Evolutionary conservation across 192 early-diverging fungal species (phyloP), one percentile per base, ranked within the genome.

Genomic region (Glomus cerebriforme): DNA sequence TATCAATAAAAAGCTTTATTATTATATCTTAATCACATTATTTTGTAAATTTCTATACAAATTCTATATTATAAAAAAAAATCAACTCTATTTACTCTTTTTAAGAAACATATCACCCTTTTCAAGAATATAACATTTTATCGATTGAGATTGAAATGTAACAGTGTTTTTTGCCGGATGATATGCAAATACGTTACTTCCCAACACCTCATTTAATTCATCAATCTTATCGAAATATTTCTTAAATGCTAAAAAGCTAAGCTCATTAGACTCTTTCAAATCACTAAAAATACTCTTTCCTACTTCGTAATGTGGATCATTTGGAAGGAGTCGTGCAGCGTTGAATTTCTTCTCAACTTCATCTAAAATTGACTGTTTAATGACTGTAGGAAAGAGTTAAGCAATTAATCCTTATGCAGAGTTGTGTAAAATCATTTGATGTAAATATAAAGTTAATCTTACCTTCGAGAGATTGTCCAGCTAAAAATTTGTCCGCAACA

Each of bases 211-310:
- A n/a, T 65, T 62, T 17, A 3, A 12, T 35, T 64, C 59, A n/a
- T 77, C 59, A 27, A n/a, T 5, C 26, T 77, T 29, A 68, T 68
- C 24, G 27, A 68, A 68, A 68, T 8, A 60, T 19, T 68, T 29
- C 66, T 29, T 29, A 68, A 68, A 68, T 68, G 31, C 19, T 34
- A 26, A 27, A 68, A 15, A 29, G 66, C 32, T 29, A 17, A 68
- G 7, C 31, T 68, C 66, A 27, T 68, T 68, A 2, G 66, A 68
- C 0, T 34, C 66, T 6, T 9, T 2, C 27, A 68, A 68, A 68
- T 7, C 66, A 29, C 27, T 68, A 26, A 68, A 12, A 0, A 29
- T 29, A 29, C 1, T 19, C 35, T 68, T 68, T 68, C 66, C 66
- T 68, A 68, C 66, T 68, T 68, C 66, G 6, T 68, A 19, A 68